Base-by-base conservation (phyloP, 164 flowering plant genomes). In the Stephania cephalantha region DNA sequence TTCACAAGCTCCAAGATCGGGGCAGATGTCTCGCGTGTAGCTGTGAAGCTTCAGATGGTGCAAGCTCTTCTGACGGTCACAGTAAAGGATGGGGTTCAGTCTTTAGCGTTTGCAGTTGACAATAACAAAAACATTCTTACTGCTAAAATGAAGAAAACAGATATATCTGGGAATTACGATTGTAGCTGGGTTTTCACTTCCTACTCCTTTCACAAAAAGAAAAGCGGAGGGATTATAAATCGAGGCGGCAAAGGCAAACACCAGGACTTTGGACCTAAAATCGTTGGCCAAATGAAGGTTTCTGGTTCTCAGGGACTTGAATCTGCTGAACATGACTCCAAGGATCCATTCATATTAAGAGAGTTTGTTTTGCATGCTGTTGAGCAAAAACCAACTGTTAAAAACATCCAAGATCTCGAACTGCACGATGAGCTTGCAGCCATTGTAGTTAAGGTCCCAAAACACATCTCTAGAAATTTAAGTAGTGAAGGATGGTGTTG, bases 401-500 rank as follows among this genome's bases (percentile, higher is more conserved):
- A 73, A 22, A 68, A 73, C 42, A 64, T 58, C 29, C 76, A 80
- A 5, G 85, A 79, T 66, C 66, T 75, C 72, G 71, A 72, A 13
- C 78, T 83, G 58, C 84, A 61, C 70, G 83, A 78, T 69, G 98
- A 95, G 80, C 89, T 95, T 80, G 97, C 95, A 44, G 97, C 99
- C 48, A 76, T 89, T 75, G 75, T 95, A 46, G 71, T 91, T 48
- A 84, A 81, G 75, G 79, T 79, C 66, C 83, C 90, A 4, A 74
- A 45, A 45, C 83, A 77, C 48, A 77, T 65, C 68, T 6, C 7
- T 8, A 65, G 20, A 71, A 20, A 50, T 48, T 52, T 46, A 7
- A 55, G 48, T 31, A 22, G 76, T 44, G 77, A 30, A 46, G 69
- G 50, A 70, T 48, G 71, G 17, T 58, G 46, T 4, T 73, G 70